A percentile compares a stretch with the other conserved stretches of the same genome.
Conservation (phyloP, 2,329 filamentous ascomycete species). For the Apiospora marii region DNA sequence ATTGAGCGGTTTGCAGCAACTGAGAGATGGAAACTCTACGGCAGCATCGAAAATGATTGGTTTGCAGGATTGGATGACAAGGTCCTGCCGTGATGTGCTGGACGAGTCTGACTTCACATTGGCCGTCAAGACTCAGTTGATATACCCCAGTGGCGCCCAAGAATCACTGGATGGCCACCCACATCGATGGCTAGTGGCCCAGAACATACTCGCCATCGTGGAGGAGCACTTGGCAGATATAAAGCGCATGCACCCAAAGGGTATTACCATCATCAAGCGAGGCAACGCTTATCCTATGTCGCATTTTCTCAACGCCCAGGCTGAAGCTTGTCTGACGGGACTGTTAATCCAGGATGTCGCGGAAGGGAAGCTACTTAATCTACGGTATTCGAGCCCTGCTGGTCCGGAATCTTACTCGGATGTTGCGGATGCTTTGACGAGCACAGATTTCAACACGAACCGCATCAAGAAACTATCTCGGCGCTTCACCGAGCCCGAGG, state of each 20-base stretch:
- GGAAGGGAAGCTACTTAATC: not conserved
- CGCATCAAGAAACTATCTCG: slow-evolving; percentile 31
- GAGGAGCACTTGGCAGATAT: slow-evolving; percentile 41
- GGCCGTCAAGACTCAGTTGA: slow-evolving; percentile 61
- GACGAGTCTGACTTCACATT: slow-evolving; percentile 70
- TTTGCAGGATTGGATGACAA: not conserved
- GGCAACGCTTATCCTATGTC: not conserved
- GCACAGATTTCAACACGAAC: slow-evolving; percentile 32
- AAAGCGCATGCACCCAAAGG: slow-evolving; percentile 28
- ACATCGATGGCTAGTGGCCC: slow-evolving; percentile 55
- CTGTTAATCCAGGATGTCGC: not conserved
- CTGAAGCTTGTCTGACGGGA: slow-evolving; percentile 46
- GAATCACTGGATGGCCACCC: slow-evolving; percentile 60
- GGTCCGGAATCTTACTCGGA: not conserved
- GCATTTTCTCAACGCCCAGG: slow-evolving; percentile 59
- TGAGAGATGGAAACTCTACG: not conserved
- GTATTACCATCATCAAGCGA: slow-evolving; percentile 55
- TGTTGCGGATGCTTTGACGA: slow-evolving; percentile 36
- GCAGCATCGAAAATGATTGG: not conserved
- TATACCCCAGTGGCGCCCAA: slow-evolving; percentile 62
- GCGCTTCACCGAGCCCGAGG: slow-evolving; percentile 43
- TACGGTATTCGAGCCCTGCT: slow-evolving; percentile 36
- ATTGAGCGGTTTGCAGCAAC: not conserved
- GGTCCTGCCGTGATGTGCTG: slow-evolving; percentile 63
- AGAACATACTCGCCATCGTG: slow-evolving; percentile 51